These are phyloP conservation scores for Xanthoceras sorbifolium DNA, from an alignment of 345 rosid genomes.

Conservation along the genomic window DNA sequence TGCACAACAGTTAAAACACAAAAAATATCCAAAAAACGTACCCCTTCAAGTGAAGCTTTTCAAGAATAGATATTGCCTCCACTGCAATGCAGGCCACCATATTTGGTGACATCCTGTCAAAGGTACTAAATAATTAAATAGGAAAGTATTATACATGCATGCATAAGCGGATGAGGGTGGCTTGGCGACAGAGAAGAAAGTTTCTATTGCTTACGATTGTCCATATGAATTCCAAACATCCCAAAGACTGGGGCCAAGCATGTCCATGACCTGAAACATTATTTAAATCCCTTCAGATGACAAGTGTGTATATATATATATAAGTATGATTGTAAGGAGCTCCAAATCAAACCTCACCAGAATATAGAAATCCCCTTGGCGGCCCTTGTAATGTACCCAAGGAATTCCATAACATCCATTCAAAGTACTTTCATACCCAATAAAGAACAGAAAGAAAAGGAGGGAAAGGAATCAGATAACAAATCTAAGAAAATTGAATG, in stretches of 20 bases:
- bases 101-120: slow-evolving; percentile 74
- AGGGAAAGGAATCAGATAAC: background rate
- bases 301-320: background rate
- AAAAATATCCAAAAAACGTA: slow-evolving; percentile 28
- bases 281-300: slow-evolving; percentile 4
- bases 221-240: slow-evolving; percentile 90
- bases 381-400: slow-evolving; percentile 84
- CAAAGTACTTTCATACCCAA: slow-evolving; percentile 44
- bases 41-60: slow-evolving; percentile 87
- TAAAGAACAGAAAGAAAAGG: background rate
- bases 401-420: slow-evolving; percentile 89
- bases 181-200: background rate
- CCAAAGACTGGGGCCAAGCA: slow-evolving; percentile 98
- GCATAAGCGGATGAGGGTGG: background rate
- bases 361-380: slow-evolving; percentile 94
- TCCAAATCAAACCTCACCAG: slow-evolving; percentile 54
- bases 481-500: background rate
- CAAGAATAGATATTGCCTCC: slow-evolving; percentile 94
- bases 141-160: slow-evolving; percentile 10
- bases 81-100: slow-evolving; percentile 94
- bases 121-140: slow-evolving; percentile 25
- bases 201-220: slow-evolving; percentile 59
- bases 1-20: slow-evolving; percentile 8
- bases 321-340: slow-evolving; percentile 5
- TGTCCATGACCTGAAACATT: slow-evolving; percentile 89